Evolutionary conservation across 2,329 filamentous ascomycete species (phyloP).

Genomic region (Podosphaera xanthii): DNA sequence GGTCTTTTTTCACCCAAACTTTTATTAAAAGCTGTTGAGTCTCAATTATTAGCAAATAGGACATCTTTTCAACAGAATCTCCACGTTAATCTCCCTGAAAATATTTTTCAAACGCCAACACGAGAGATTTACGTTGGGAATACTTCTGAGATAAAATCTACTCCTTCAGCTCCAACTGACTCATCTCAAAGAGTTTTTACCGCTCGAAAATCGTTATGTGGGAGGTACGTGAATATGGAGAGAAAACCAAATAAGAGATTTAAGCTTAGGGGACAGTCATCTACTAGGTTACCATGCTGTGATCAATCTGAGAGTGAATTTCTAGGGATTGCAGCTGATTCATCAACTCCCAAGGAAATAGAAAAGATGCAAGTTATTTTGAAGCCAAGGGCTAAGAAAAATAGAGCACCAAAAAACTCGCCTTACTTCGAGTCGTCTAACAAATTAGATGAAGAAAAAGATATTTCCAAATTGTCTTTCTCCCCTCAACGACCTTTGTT

Average conservation of each 20-base stretch:
- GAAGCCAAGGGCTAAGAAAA: constrained; percentile 5
- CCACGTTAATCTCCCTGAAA: not conserved
- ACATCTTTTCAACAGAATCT: not conserved
- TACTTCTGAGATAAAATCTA: not conserved
- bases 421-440: constrained; percentile 11
- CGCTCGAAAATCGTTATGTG: not conserved
- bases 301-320: not conserved
- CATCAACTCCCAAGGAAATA: not conserved
- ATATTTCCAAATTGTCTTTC: not conserved
- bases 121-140: not conserved
- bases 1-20: not conserved
- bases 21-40: not conserved
- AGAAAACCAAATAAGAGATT: not conserved
- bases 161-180: not conserved
- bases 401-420: constrained; percentile 12
- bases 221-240: not conserved
- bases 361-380: not conserved
- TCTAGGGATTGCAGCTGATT: not conserved
- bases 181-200: not conserved
- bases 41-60: not conserved
- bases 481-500: not conserved
- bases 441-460: not conserved
- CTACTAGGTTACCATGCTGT: not conserved
- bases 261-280: not conserved
- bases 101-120: not conserved